Conservation (phyloP, 148 eudicot species). For the Heliosperma pusillum region DNA sequence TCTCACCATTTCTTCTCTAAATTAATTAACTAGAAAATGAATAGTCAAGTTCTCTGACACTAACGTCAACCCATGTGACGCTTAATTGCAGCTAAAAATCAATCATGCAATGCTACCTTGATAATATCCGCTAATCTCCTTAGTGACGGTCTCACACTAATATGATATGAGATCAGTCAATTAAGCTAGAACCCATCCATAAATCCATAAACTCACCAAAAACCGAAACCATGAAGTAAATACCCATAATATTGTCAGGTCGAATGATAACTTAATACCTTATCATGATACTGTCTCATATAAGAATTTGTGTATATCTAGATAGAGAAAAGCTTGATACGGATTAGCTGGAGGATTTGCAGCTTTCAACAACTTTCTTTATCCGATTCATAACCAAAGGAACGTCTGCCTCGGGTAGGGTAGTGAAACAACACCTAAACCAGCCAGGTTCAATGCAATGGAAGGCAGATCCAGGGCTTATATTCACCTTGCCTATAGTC, state of each 20-base stretch:
- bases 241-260: not conserved
- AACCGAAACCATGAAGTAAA: not conserved
- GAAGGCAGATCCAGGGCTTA: constrained; percentile 77
- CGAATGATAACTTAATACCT: not conserved
- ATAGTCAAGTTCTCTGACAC: not conserved
- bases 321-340: not conserved
- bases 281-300: no score
- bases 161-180: not conserved
- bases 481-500: constrained; percentile 63
- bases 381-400: constrained; percentile 66
- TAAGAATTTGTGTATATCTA: not conserved
- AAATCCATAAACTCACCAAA: not conserved
- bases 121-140: not conserved
- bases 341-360: constrained; percentile 31
- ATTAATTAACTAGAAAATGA: constrained; percentile 7
- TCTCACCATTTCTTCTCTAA: not conserved
- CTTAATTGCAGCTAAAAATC: constrained; percentile 1
- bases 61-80: not conserved
- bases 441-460: constrained; percentile 97
- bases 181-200: not conserved
- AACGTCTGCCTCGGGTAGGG: constrained; percentile 55
- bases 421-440: constrained; percentile 83
- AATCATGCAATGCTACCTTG: not conserved
- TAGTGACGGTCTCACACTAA: not conserved
- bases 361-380: constrained; percentile 45